Evolutionary conservation across 1,284 basidiomycete genomes (phyloP).

Genomic region (Lentinus polychrous): DNA sequence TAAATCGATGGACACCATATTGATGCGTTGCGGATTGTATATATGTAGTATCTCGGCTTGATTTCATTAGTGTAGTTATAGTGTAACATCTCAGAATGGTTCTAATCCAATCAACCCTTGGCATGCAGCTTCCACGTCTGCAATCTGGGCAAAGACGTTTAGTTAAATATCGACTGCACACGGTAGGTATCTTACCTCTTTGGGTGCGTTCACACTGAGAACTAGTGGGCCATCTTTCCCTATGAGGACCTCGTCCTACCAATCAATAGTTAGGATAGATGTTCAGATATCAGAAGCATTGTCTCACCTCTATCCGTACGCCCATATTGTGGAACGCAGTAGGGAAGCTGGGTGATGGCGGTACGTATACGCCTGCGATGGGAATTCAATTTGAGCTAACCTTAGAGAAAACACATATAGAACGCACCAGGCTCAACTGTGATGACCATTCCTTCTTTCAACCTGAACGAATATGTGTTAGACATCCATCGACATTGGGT

Average conservation of each 20-base stretch:
- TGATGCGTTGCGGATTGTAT: no score
- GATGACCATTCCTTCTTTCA: conserved; percentile 81
- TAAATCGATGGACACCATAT: no score
- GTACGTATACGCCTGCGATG: conserved; percentile 70
- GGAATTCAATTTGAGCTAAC: not conserved
- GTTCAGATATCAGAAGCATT: conserved; percentile 5
- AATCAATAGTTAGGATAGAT: no score
- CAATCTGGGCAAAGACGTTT: conserved; percentile 39
- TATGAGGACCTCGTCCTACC: conserved; percentile 80
- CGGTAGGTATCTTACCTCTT: conserved; percentile 54
- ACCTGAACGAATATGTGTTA: conserved; percentile 25
- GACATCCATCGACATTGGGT: not conserved
- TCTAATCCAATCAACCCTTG: conserved; percentile 69
- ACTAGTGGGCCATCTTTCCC: conserved; percentile 62
- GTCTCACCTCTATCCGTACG: conserved; percentile 77
- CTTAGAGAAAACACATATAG: not conserved
- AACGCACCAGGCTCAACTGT: conserved; percentile 72
- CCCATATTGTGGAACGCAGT: conserved; percentile 84
- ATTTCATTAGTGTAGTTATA: not conserved
- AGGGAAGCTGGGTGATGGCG: conserved; percentile 70
- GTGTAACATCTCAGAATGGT: conserved; percentile 34
- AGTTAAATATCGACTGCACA: conserved; percentile 3
- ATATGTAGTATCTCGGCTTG: not conserved
- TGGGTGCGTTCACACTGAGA: conserved; percentile 76
- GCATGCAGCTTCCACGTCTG: conserved; percentile 84